phyloP scores from a whole-genome alignment of 495 filamentous ascomycete species.

The Penicillium malachiteum region DNA sequence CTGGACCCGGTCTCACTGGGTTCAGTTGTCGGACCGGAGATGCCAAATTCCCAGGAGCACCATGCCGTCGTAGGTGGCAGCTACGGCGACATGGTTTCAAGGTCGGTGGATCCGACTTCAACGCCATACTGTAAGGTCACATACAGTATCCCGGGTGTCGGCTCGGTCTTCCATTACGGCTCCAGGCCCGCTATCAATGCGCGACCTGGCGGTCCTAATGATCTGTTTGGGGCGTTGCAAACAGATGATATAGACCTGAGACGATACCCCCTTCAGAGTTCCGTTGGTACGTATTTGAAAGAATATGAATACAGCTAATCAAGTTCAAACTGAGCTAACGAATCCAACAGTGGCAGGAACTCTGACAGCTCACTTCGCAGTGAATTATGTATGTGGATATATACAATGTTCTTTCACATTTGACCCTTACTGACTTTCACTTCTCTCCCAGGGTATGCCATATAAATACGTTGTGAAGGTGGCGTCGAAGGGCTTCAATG shows the following conservation, averaged over 20 bases:
- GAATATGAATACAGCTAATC: not conserved
- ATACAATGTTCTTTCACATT: not conserved
- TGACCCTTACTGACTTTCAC: not conserved
- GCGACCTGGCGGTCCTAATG: conserved; percentile 55
- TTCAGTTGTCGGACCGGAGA: not conserved
- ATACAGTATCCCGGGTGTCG: conserved; percentile 43
- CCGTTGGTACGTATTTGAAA: conserved; percentile 34
- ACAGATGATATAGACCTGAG: conserved; percentile 54
- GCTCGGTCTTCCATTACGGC: conserved; percentile 63
- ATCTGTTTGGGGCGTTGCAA: conserved; percentile 65
- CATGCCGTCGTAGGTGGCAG: too few relatives aligned
- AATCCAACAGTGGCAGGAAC: conserved; percentile 36
- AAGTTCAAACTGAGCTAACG: not conserved
- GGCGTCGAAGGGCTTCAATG: conserved; percentile 58
- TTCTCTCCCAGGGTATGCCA: conserved; percentile 60
- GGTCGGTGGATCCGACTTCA: too few relatives aligned
- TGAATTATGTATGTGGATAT: conserved; percentile 63
- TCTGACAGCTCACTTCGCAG: conserved; percentile 64
- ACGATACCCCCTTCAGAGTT: conserved; percentile 48
- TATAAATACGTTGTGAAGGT: conserved; percentile 80
- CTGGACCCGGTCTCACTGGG: conserved; percentile 29
- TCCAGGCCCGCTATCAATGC: conserved; percentile 52
- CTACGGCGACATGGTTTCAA: too few relatives aligned
- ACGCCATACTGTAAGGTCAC: conserved; percentile 26
- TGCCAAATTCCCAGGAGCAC: not conserved